A percentile compares a stretch with the other conserved stretches of the same genome.
Evolutionary conservation across 352 stramenopile genomes (phyloP).

Genomic region (Globisporangium recalcitrans): DNA sequence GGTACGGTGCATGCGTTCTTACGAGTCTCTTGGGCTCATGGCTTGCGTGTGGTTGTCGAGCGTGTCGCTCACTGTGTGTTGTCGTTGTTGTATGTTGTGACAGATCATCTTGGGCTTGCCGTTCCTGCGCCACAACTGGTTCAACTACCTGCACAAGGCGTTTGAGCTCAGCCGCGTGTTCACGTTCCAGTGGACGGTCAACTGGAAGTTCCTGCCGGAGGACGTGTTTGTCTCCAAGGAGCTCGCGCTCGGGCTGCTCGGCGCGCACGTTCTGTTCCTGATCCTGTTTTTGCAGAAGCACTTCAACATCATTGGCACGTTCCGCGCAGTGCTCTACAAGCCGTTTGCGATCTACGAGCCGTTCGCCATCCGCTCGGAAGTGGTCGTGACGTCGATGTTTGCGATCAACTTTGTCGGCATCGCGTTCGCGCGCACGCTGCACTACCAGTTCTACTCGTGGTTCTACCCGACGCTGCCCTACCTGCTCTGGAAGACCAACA

Average conservation of each 20-base stretch:
- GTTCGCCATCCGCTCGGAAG: constrained; percentile 77
- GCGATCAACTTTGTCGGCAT: constrained; percentile 96
- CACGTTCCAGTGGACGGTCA: constrained; percentile 98
- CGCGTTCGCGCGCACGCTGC: constrained; percentile 93
- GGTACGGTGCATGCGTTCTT: constrained; percentile 10
- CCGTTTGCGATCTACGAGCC: constrained; percentile 69
- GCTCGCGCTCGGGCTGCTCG: constrained; percentile 55
- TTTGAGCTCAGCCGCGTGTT: constrained; percentile 98
- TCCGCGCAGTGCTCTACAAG: constrained; percentile 65
- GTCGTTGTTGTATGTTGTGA: background rate
- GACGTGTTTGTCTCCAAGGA: constrained; percentile 68
- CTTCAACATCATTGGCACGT: constrained; percentile 72
- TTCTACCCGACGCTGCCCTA: constrained; percentile 96
- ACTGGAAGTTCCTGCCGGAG: constrained; percentile 92
- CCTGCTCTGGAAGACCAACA: constrained; percentile 88
- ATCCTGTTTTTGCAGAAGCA: constrained; percentile 79
- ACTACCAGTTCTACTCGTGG: constrained; percentile 98
- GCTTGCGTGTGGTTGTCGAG: background rate
- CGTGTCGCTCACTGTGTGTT: background rate
- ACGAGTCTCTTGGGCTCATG: background rate
- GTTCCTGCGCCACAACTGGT: constrained; percentile 93
- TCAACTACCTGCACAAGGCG: constrained; percentile 93
- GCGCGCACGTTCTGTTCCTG: constrained; percentile 63
- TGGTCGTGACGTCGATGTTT: constrained; percentile 86
- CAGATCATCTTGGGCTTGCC: constrained; percentile 89